These are phyloP conservation scores for Sugiyamaella valdiviana DNA, from an alignment of 805 yeast species.

Conservation along the genomic window DNA sequence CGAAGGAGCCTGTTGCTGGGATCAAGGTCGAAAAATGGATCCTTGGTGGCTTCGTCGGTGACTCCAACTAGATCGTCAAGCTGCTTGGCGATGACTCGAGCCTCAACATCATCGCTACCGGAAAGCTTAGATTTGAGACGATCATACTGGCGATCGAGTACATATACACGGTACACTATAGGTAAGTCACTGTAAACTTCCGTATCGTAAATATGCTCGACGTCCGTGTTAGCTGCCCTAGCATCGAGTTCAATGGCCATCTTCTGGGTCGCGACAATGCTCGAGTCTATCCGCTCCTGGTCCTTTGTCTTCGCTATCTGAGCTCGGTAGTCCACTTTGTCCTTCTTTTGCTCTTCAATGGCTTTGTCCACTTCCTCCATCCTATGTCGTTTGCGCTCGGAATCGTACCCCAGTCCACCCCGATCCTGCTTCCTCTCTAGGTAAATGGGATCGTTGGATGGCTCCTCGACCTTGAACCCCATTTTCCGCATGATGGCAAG, in stretches of 20 bases:
- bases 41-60: slow-evolving; percentile 23
- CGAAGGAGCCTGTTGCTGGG: slow-evolving; percentile 27
- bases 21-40: slow-evolving; percentile 26
- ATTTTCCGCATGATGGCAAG: slow-evolving; percentile 50
- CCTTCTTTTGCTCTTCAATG: slow-evolving; percentile 1
- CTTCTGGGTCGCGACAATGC: slow-evolving; percentile 4
- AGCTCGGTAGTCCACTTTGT: slow-evolving; percentile 7
- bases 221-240: neutral
- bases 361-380: slow-evolving; percentile 10
- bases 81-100: neutral
- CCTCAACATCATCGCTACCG: neutral
- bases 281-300: neutral
- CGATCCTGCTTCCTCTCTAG: slow-evolving; percentile 12
- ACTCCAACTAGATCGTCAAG: neutral
- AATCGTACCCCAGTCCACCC: slow-evolving; percentile 14
- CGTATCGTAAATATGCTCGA: slow-evolving; percentile 6
- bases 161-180: slow-evolving; percentile 8
- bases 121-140: neutral
- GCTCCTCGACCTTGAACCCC: slow-evolving; percentile 42
- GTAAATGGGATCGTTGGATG: slow-evolving; percentile 5
- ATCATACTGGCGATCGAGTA: slow-evolving; percentile 2
- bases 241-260: slow-evolving; percentile 12
- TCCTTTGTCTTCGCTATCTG: neutral
- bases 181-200: slow-evolving; percentile 19
- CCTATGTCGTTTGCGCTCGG: slow-evolving; percentile 7